These are phyloP conservation scores for Penicillium subrubescens DNA, from an alignment of 495 filamentous ascomycete genomes.

Conservation along the genomic window DNA sequence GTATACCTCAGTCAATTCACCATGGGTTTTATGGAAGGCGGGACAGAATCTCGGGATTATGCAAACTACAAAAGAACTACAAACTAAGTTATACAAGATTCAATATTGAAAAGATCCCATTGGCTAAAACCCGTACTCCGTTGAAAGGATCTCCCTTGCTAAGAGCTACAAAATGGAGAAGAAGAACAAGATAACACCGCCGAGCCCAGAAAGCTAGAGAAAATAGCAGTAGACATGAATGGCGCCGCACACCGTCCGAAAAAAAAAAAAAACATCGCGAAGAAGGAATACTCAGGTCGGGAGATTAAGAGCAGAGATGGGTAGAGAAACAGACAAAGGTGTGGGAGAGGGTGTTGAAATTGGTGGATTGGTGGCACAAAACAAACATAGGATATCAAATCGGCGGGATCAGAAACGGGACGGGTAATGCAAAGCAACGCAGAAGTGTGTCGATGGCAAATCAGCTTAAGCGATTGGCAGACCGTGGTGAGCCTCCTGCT, in stretches of 20 bases:
- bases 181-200: slow-evolving; percentile 20
- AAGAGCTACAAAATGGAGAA: neutral
- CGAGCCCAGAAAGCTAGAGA: slow-evolving; percentile 11
- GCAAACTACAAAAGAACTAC: neutral
- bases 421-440: neutral
- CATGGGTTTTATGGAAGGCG: neutral
- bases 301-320: neutral
- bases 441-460: neutral
- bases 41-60: neutral
- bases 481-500: slow-evolving; percentile 38
- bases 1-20: neutral
- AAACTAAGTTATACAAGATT: neutral
- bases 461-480: slow-evolving; percentile 28
- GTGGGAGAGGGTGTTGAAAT: too few relatives aligned
- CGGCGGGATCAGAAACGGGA: slow-evolving; percentile 4
- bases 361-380: slow-evolving; percentile 1
- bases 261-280: slow-evolving; percentile 39
- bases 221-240: slow-evolving; percentile 10
- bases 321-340: neutral
- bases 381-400: slow-evolving; percentile 31
- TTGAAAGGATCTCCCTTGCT: neutral
- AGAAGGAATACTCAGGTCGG: neutral
- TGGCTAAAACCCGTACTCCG: neutral
- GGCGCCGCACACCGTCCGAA: slow-evolving; percentile 32
- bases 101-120: neutral